Evolutionary conservation across 1,284 basidiomycete genomes (phyloP), one percentile per base, ranked within the genome.

Genomic region (Ustanciosporium gigantosporum): DNA sequence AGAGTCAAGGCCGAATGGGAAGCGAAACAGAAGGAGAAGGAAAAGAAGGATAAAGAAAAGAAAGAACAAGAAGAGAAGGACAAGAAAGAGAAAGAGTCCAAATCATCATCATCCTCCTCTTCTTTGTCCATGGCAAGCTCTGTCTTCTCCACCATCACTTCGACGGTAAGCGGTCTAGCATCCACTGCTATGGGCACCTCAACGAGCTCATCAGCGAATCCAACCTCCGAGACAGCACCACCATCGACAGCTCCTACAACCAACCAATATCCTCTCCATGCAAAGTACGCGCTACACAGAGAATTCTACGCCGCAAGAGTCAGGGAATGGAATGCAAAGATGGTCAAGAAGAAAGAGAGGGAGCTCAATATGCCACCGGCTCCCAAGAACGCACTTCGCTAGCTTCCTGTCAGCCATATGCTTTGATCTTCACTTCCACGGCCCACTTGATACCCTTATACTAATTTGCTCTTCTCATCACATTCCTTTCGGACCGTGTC

Each of bases 241-340:
- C 19, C 40, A 17, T n/a, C 58, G 37, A 17, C 49, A 17, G 2
- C 58, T 7, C 11, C 31, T 1, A 13, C 42, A n/a, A 24, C 57
- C 31, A 57, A 43, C 24, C 46, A 43, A 17, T 47, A 45, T 41
- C 57, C 51, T 13, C 34, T 52, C 13, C 67, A 66, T 29, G 49
- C 53, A 13, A 58, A 49, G n/a, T 74, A 66, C 32, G 48, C 68
- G 2, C 41, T 72, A 13, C 68, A 72, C 38, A 51, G 66, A 29
- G 70, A 70, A 23, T 74, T 70, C 31, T 74, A 53, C 31, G 58
- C 53, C 2, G 53, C 65, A 20, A 51, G 71, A 19, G 36, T 60
- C 5, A 49, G 70, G 3, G 45, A 55, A 6, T 60, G 52, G 45
- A 67, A 70, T 36, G 49, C 51, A 25, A 52, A 49, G 31, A 60